Base-by-base conservation (phyloP, 768 basidiomycete species). In the Podaxis sp. region DNA sequence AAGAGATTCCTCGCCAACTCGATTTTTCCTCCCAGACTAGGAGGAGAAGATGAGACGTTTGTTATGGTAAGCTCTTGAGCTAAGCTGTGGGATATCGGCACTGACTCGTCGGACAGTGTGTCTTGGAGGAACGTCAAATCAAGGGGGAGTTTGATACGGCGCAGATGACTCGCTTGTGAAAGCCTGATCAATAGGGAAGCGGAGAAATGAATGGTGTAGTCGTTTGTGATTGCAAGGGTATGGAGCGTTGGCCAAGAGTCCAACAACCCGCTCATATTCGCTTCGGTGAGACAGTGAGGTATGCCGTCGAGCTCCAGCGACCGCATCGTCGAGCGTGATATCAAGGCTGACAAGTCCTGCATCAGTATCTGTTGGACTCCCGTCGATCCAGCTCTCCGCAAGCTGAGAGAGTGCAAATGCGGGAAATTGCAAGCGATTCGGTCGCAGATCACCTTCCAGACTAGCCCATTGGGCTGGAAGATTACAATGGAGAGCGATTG, bases 61-160 rank as follows among this genome's bases (percentile, higher is more conserved):
- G 59, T 60, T 7, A 60, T 26, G 6, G 59, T 60, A 26, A 60
- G 59, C 33, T 52, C 50, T 41, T 41, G 33, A n/a, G 53, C 36
- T 7, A 24, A 36, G 17, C 59, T 60, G 13, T 5, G 22, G 24
- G 38, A 40, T 22, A 53, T 28, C 15, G 51, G 22, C 12, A 26
- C 20, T 28, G 46, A 22, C 11, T 53, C 59, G 7, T 53, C 51
- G 12, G 20, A 40, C 1, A 60, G 51, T 20, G 22, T 4, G 4
- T 10, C 40, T 15, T 44, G 50, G 17, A 53, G 22, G 36, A 41
- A 24, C 28, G 37, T 5, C 20, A 60, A 41, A 38, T 41, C 50
- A 28, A 60, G 51, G 20, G 59, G 59, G 37, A 53, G 51, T 26
- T 60, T 30, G 38, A 60, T 20, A 2, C n/a, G 22, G 26, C 51